phyloP scores from a whole-genome alignment of 352 stramenopile species.

The Pythium scleroteichum region DNA sequence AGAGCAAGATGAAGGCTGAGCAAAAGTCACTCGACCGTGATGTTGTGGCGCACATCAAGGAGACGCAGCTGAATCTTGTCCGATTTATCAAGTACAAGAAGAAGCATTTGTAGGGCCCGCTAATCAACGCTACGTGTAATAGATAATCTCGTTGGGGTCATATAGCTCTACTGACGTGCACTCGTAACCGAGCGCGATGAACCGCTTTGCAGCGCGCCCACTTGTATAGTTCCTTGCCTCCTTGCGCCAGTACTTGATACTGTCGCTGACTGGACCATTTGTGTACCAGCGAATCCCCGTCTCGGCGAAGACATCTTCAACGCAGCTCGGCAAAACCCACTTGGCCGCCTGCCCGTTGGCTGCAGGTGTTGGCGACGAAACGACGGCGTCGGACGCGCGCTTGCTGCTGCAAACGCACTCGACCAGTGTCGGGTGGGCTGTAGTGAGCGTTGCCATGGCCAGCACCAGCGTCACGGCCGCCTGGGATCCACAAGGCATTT shows the following conservation, averaged over 20 bases:
- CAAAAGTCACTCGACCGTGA: constrained; percentile 77
- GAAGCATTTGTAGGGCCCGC: constrained; percentile 63
- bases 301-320: constrained; percentile 81
- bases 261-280: constrained; percentile 55
- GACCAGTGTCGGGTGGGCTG: constrained; percentile 62
- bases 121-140: constrained; percentile 25
- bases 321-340: constrained; percentile 58
- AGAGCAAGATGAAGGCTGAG: constrained; percentile 76
- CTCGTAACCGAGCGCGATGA: constrained; percentile 71
- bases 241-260: constrained; percentile 63
- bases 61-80: constrained; percentile 84
- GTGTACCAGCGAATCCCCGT: constrained; percentile 83
- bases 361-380: constrained; percentile 41
- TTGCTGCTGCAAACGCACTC: constrained; percentile 78
- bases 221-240: constrained; percentile 38
- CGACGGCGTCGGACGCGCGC: constrained; percentile 52
- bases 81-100: constrained; percentile 94
- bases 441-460: neutral
- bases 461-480: neutral
- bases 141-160: constrained; percentile 54
- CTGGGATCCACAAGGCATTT: neutral
- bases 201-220: constrained; percentile 57
- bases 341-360: constrained; percentile 51
- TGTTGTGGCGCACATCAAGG: constrained; percentile 81
- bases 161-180: constrained; percentile 71